A percentile compares a stretch with the other conserved stretches of the same genome.
Conservation (phyloP, 2,329 filamentous ascomycete genomes). For the Daldinia sp. region DNA sequence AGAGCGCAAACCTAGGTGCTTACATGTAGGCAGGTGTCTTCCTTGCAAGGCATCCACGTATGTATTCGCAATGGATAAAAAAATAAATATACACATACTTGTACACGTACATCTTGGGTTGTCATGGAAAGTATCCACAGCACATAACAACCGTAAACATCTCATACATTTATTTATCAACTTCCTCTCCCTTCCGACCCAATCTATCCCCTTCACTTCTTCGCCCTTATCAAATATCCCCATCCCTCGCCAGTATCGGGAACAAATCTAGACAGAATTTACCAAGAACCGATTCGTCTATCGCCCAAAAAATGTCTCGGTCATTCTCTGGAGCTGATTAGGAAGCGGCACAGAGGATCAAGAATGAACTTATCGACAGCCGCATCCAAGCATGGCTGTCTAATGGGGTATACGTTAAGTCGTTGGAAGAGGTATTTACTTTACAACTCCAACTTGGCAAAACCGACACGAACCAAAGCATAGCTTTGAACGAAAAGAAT, state of each 20-base stretch:
- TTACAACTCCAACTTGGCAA: not conserved
- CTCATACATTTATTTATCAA: not conserved
- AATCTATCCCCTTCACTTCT: not conserved
- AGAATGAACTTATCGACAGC: slow-evolving; percentile 20
- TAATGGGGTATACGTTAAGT: not conserved
- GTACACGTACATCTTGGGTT: no score
- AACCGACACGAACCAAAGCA: not conserved
- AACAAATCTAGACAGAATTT: not conserved
- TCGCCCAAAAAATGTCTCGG: slow-evolving; percentile 7
- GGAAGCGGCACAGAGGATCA: slow-evolving; percentile 5
- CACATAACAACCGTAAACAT: not conserved
- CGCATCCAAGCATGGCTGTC: slow-evolving; percentile 14
- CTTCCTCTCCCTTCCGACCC: not conserved
- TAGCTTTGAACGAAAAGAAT: not conserved
- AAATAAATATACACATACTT: no score
- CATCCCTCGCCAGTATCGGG: not conserved
- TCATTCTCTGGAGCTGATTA: not conserved
- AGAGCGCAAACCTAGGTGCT: no score
- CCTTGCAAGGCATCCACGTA: no score
- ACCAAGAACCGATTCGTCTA: not conserved
- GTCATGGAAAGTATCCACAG: no score
- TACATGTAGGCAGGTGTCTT: no score
- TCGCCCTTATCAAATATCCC: not conserved
- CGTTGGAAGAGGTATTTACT: not conserved
- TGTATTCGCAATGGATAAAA: no score